Evolutionary conservation across 345 rosid species (phyloP).

Genomic region (Aquilaria sinensis): DNA sequence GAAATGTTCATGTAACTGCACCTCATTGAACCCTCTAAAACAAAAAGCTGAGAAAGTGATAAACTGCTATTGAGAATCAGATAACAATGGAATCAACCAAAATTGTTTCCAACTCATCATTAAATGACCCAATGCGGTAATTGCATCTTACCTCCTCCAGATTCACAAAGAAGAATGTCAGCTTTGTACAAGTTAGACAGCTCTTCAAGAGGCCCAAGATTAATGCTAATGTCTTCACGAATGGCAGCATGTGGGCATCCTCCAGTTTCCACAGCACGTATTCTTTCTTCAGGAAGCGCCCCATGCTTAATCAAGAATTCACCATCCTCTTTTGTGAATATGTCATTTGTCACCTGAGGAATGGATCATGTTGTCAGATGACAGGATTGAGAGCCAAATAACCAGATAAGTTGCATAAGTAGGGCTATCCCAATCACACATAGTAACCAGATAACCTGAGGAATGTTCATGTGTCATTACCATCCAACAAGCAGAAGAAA

Average conservation of each 20-base stretch:
- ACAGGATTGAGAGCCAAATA: too few relatives aligned
- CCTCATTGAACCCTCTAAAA: neutral
- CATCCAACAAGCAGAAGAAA: too few relatives aligned
- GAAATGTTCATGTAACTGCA: conserved; percentile 1
- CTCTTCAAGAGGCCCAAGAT: conserved; percentile 97
- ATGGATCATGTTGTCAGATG: neutral
- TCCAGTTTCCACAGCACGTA: conserved; percentile 92
- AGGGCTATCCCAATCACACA: too few relatives aligned
- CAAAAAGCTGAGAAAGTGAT: neutral
- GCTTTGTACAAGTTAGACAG: conserved; percentile 78
- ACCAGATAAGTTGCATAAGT: too few relatives aligned
- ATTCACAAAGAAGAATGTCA: conserved; percentile 91
- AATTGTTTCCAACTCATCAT: too few relatives aligned
- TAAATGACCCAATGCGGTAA: too few relatives aligned
- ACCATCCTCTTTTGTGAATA: conserved; percentile 95
- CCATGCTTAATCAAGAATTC: conserved; percentile 92
- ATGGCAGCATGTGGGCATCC: conserved; percentile 99
- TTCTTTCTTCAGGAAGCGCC: conserved; percentile 90
- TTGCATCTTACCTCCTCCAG: conserved; percentile 71
- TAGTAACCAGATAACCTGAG: too few relatives aligned
- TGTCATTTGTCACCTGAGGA: conserved; percentile 89
- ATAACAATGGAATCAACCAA: neutral
- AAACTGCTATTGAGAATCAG: neutral
- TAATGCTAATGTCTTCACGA: conserved; percentile 96
- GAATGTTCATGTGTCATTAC: too few relatives aligned